Conservation (phyloP, 2,329 filamentous ascomycete species). For the Dothidotthia symphoricarpi region DNA sequence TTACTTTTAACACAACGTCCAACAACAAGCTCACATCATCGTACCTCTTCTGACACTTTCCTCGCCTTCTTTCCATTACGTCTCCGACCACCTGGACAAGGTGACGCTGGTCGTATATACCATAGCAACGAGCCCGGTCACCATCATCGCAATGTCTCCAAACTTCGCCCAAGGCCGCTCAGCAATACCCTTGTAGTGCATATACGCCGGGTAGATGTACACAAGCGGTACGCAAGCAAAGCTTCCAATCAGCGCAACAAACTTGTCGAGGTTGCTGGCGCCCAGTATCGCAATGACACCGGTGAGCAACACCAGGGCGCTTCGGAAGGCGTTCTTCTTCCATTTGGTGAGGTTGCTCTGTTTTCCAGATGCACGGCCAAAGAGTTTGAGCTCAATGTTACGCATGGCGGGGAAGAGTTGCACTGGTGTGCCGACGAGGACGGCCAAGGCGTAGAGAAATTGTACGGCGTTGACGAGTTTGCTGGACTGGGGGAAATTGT, state of each 20-base stretch:
- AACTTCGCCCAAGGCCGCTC: conserved; percentile 55
- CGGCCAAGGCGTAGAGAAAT: conserved; percentile 70
- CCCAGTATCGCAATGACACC: conserved; percentile 62
- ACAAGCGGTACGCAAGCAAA: conserved; percentile 74
- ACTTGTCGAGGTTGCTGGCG: conserved; percentile 69
- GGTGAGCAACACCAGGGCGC: conserved; percentile 57
- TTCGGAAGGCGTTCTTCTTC: conserved; percentile 70
- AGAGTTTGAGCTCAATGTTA: conserved; percentile 67
- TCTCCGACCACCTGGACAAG: conserved; percentile 42
- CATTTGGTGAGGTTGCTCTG: conserved; percentile 65
- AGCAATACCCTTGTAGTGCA: conserved; percentile 69
- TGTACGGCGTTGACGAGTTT: conserved; percentile 74
- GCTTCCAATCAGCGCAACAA: conserved; percentile 70
- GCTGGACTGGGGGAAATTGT: conserved; percentile 70
- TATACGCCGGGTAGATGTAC: conserved; percentile 71
- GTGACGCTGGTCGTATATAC: conserved; percentile 69
- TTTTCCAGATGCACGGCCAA: conserved; percentile 67
- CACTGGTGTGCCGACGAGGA: conserved; percentile 71
- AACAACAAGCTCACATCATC: too few species aligned
- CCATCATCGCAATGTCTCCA: conserved; percentile 62
- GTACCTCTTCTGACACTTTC: background rate
- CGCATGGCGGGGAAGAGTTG: conserved; percentile 72
- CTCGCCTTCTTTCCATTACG: conserved; percentile 4
- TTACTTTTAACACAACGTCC: too few species aligned
- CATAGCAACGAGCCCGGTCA: conserved; percentile 68